A percentile compares a stretch with the other conserved stretches of the same genome.
Evolutionary conservation across 2,329 filamentous ascomycete species (phyloP).

Genomic region (Aspergillus quadricinctus): DNA sequence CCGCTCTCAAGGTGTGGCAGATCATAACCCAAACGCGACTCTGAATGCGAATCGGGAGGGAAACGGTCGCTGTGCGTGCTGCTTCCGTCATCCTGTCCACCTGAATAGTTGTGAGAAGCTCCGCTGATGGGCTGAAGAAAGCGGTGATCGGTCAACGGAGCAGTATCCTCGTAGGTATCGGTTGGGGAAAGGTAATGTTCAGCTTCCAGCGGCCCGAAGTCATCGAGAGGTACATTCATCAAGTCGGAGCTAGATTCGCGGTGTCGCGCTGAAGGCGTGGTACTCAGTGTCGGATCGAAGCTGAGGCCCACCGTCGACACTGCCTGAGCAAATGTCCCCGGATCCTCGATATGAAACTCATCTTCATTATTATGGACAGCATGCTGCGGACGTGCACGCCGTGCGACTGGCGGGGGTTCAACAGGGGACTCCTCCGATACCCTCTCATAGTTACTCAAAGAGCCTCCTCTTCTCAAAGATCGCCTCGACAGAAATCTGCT

Average conservation of each 20-base stretch:
- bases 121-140: conserved; percentile 56
- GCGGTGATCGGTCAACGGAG: conserved; percentile 54
- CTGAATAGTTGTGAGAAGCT: conserved; percentile 31
- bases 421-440: conserved; percentile 50
- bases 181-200: conserved; percentile 53
- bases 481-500: conserved; percentile 43
- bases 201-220: conserved; percentile 38
- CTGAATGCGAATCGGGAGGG: conserved; percentile 36
- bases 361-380: conserved; percentile 22
- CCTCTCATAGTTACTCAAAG: conserved; percentile 48
- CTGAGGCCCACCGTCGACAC: conserved; percentile 41
- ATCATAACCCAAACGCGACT: conserved; percentile 58
- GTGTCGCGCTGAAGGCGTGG: conserved; percentile 15
- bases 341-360: conserved; percentile 32
- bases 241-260: conserved; percentile 25
- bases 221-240: conserved; percentile 26
- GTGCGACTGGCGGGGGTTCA: conserved; percentile 20
- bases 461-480: conserved; percentile 38
- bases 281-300: conserved; percentile 28
- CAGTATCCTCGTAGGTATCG: conserved; percentile 51
- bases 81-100: conserved; percentile 46
- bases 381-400: conserved; percentile 16
- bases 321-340: conserved; percentile 39
- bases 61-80: conserved; percentile 55
- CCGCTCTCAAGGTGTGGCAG: conserved; percentile 58